Evolutionary conservation across 1,139 yeast genomes (phyloP), one percentile per base, ranked within the genome.

Genomic region (Meyerozyma athensensis): DNA sequence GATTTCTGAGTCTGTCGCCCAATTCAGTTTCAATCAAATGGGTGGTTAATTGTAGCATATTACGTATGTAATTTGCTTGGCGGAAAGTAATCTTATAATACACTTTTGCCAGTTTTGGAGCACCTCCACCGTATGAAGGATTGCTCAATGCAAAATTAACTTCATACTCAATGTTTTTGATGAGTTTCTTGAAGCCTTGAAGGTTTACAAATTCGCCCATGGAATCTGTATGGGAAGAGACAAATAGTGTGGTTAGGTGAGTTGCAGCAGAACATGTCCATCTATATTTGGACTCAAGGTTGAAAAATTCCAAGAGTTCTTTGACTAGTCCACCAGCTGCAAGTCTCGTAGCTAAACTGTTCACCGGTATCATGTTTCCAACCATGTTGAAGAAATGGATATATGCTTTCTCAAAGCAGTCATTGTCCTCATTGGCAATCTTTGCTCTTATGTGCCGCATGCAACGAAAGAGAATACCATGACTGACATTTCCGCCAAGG

Each of bases 401-500:
- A 45, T 77, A 72, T 30, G 73, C 80, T 10, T 66, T 66, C 44
- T 76, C 79, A 21, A 50, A 50, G 19, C 59, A 58, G 19, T 61
- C 59, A 8, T 58, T 59, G 22, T 60, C 67, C 3, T 65, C 63
- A 3, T 55, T 50, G 33, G 61, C 56, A 5, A 78, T 58, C 36
- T 73, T 68, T 42, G 75, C 74, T 39, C 77, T 67, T 19, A 86
- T 74, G 36, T 68, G 68, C 44, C 94, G 73, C 30, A 90, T 59
- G 34, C 82, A 73, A 50, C 86, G 90, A 63, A 83, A 86, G 32
- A 90, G 54, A 6, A 80, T 62, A 0, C 97, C 97, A 58, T 90
- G 96, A 41, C 81, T 80, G 26, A 90, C 89, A 53, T 87, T 87
- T 4, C 94, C 97, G n/a, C 94, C 87, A 48, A 89, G 61, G n/a